Evolutionary conservation across 2,329 filamentous ascomycete species (phyloP), one percentile per base, ranked within the genome.

Genomic region (Trichoderma polysporum): DNA sequence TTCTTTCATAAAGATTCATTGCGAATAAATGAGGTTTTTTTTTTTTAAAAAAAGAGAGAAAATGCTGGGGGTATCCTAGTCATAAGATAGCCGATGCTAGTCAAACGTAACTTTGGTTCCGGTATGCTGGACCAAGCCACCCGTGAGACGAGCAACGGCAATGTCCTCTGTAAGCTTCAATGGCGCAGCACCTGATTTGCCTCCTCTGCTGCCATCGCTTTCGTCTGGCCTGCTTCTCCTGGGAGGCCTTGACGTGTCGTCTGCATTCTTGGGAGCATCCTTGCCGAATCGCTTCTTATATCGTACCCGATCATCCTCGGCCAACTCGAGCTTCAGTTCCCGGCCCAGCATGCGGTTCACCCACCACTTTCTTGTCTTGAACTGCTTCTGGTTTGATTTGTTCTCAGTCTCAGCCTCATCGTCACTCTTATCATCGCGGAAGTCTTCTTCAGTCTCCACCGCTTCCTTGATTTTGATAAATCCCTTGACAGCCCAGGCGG

Each of bases 281-380:
- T 94, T 94, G 70, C 92, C 91, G 75, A 91, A 98, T 1, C 95
- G 88, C 84, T 98, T 99, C 83, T 94, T 94, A 79, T 99, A 99
- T 67, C 95, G 84, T 37, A 88, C 88, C 72, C 92, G 89, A 67
- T 94, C 88, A 78, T 98, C 95, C 80, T 99, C 95, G 22, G 95
- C 95, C 74, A 94, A 93, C 78, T 99, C 94, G 77, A 95, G 89
- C 76, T 94, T 92, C 71, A 99, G 84, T 70, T 89, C 85, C 33
- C 95, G 87, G 31, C 94, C 93, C 60, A 91, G 83, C 66, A 97
- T 85, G 73, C 89, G 87, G 80, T 97, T 97, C 70, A 97, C 90
- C 86, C 93, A 96, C 85, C 93, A 92, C 78, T 90, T 90, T 70
- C 85, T 82, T 73, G 79, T 87, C 78, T 87, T 88, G 72, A 82